A percentile compares a stretch with the other conserved stretches of the same genome.
phyloP scores from a whole-genome alignment of 1,284 basidiomycete genomes.

The Binderoboletus segoi region DNA sequence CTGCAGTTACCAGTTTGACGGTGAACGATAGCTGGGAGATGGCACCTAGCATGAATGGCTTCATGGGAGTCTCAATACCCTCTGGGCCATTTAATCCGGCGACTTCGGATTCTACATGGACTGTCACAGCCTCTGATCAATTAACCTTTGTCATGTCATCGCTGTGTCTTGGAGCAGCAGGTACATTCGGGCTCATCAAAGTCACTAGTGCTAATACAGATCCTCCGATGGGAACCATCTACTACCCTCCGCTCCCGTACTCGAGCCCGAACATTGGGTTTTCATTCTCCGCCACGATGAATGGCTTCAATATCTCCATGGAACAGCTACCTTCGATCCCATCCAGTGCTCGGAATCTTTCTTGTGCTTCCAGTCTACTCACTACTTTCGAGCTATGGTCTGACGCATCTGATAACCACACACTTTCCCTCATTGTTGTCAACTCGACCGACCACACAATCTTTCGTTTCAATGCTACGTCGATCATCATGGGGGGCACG shows the following conservation, averaged over 20 bases:
- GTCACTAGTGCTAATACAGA: background rate
- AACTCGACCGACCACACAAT: background rate
- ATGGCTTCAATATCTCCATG: conserved; percentile 20
- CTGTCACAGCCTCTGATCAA: conserved; percentile 1
- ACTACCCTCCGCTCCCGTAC: conserved; percentile 17
- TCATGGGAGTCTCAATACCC: background rate
- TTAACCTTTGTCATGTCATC: conserved; percentile 6
- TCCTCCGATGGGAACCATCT: conserved; percentile 2
- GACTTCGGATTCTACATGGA: conserved; percentile 2
- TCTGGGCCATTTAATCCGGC: conserved; percentile 9
- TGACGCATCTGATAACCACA: conserved; percentile 8
- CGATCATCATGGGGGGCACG: conserved; percentile 9
- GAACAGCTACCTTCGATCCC: conserved; percentile 16
- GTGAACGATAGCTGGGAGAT: conserved; percentile 14
- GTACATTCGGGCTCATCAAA: conserved; percentile 10
- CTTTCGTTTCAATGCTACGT: conserved; percentile 13
- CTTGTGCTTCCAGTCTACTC: background rate
- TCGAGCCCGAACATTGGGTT: background rate
- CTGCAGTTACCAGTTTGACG: conserved; percentile 15
- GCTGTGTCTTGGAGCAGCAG: conserved; percentile 1
- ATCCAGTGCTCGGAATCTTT: conserved; percentile 12
- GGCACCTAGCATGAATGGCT: accelerated
- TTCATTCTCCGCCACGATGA: conserved; percentile 9
- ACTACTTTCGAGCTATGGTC: background rate
- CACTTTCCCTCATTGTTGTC: conserved; percentile 11